A percentile compares a stretch with the other conserved stretches of the same genome.
phyloP scores from a whole-genome alignment of 176 grass and related monocot genomes.

The Carex kokanica region DNA sequence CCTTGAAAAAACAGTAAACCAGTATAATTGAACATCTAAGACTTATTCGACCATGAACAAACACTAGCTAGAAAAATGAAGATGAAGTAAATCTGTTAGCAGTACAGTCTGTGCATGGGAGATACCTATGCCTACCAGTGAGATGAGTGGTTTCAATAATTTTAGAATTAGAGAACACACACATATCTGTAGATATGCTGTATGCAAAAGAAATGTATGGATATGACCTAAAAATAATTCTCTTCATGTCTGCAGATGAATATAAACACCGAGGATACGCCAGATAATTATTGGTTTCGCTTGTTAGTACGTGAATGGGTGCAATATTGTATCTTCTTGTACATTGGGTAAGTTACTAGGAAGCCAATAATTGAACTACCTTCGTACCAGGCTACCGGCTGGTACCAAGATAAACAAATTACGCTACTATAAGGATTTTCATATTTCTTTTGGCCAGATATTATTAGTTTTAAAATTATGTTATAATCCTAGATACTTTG shows the following conservation, averaged over 20 bases:
- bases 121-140: background rate
- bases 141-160: background rate
- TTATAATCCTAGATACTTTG: background rate
- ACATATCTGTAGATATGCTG: background rate
- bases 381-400: background rate
- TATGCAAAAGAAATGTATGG: background rate
- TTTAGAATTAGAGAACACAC: background rate
- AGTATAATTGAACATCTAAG: background rate
- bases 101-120: background rate
- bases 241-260: constrained; percentile 58
- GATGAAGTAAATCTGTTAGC: background rate
- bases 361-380: background rate
- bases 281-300: constrained; percentile 91
- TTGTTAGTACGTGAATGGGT: constrained; percentile 91
- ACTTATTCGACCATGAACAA: background rate
- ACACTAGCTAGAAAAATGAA: background rate
- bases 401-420: background rate
- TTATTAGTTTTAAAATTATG: background rate
- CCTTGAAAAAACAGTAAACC: background rate
- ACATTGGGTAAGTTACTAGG: constrained; percentile 67
- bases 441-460: background rate
- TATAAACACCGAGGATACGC: constrained; percentile 81
- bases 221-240: constrained; percentile 14
- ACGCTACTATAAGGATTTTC: background rate
- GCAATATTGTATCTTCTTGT: constrained; percentile 91